These are phyloP conservation scores for Cryptococcus jaspeensis DNA, from an alignment of 1,284 basidiomycete genomes.

Conservation along the genomic window DNA sequence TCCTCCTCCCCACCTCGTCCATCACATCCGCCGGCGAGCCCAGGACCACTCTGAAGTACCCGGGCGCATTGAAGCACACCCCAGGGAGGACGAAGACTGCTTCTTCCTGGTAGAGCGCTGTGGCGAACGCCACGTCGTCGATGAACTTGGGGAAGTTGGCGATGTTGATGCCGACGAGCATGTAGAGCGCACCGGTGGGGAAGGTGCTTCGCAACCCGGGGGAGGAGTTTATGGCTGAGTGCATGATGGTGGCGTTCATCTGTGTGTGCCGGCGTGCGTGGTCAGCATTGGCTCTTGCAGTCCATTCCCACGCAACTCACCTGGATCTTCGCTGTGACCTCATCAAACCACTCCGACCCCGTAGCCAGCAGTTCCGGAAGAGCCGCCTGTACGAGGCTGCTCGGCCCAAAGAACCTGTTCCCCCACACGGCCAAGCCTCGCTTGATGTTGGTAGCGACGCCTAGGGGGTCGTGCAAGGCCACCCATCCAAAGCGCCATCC, in stretches of 20 bases:
- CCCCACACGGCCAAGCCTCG: slow-evolving; percentile 35
- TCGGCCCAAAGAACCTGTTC: slow-evolving; percentile 47
- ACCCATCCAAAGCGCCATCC: slow-evolving; percentile 51
- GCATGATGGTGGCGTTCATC: slow-evolving; percentile 33
- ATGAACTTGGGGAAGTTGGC: slow-evolving; percentile 24
- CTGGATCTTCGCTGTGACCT: slow-evolving; percentile 34
- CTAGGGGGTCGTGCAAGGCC: slow-evolving; percentile 45
- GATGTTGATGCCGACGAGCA: slow-evolving; percentile 40
- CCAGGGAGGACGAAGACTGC: slow-evolving; percentile 48
- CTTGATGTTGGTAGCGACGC: slow-evolving; percentile 31
- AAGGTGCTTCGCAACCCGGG: slow-evolving; percentile 37
- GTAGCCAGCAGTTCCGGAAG: slow-evolving; percentile 46
- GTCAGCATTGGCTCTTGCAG: neutral
- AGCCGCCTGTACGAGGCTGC: slow-evolving; percentile 43
- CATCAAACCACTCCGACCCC: slow-evolving; percentile 38
- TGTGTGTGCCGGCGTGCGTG: neutral
- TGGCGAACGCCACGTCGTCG: slow-evolving; percentile 42
- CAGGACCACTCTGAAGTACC: slow-evolving; percentile 47
- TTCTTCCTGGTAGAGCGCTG: slow-evolving; percentile 44
- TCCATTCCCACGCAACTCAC: slow-evolving; percentile 3
- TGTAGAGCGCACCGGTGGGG: slow-evolving; percentile 47
- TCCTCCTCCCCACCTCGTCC: slow-evolving; percentile 38
- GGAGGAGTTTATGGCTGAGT: slow-evolving; percentile 28
- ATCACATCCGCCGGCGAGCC: slow-evolving; percentile 43
- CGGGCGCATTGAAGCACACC: slow-evolving; percentile 40